Base-by-base conservation (phyloP, 768 basidiomycete genomes). In the Fistulinella prunicolor region DNA sequence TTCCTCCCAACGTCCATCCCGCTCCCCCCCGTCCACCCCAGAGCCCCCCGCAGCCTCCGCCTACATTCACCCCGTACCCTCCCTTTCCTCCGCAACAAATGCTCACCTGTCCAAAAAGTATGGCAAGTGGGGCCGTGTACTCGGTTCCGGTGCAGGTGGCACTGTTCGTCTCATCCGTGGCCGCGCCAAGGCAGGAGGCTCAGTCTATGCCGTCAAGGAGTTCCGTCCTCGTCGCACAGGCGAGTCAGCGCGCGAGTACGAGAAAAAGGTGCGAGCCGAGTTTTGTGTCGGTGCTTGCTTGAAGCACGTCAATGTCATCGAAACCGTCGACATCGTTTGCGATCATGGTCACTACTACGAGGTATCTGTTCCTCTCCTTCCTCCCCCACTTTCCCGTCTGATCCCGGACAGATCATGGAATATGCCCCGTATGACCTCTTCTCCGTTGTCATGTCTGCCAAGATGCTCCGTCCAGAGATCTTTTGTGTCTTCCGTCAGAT, bases 401-500 rank as follows among this genome's bases (percentile, higher is more conserved):
- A 55, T 12, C 42, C 36, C 8, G 23, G 36, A 3, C 64, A 97
- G 94, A 88, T 97, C 73, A 99, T 99, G 96, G 95, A 98, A 70
- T 98, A 96, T 61, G 96, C 96, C 3, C 96, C 96, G 16, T 96
- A 85, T 63, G 96, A 99, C 71, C 84, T 99, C 47, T 99, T 99
- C 73, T 91, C 89, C 50, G 94, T 97, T 63, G 96, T 99, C 77
- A 99, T 99, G 96, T 94, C 94, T 14, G 90, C 92, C 55, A 96
- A 93, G 73, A 99, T 99, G 96, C 82, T 85, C 51, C 87, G 96
- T 20, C 94, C 94, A 43, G 95, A 99, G 70, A 94, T 97, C 46
- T 98, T 96, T 73, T 99, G 96, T 66, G 93, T 98, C 55, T 98
- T 98, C 72, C 89, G 94, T 51, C 96, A 99, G 70, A 97, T 99